These are phyloP conservation scores for Sarcocystis neurona DNA, from an alignment of 169 alveolate genomes.

Conservation along the genomic window DNA sequence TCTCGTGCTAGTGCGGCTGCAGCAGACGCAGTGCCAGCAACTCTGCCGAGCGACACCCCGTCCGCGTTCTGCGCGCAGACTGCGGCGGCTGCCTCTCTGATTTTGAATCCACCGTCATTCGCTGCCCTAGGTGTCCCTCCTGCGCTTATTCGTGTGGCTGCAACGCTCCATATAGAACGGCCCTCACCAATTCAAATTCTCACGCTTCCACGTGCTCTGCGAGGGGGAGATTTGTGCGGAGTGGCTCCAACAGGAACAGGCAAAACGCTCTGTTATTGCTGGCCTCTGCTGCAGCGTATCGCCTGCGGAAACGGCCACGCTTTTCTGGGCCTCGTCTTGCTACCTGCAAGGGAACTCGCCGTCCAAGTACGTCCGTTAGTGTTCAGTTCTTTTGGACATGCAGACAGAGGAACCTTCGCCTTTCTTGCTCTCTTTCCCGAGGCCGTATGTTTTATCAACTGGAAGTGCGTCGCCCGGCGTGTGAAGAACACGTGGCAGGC, in stretches of 20 bases:
- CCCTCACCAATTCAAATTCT: conserved; percentile 87
- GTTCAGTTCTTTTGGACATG: too few relatives aligned
- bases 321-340: conserved; percentile 89
- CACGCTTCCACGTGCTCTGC: conserved; percentile 91
- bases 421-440: conserved; percentile 93
- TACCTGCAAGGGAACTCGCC: conserved; percentile 98
- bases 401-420: too few relatives aligned
- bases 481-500: too few relatives aligned
- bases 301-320: conserved; percentile 68
- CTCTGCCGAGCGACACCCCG: background rate
- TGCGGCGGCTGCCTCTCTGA: too few relatives aligned
- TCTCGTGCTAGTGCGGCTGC: background rate
- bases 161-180: conserved; percentile 36
- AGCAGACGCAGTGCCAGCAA: background rate
- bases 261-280: conserved; percentile 89
- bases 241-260: conserved; percentile 97
- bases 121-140: conserved; percentile 56
- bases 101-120: conserved; percentile 4
- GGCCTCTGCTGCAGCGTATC: conserved; percentile 93
- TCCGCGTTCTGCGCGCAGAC: too few relatives aligned
- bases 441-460: too few relatives aligned
- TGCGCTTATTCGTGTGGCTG: conserved; percentile 44
- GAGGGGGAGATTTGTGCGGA: conserved; percentile 96
- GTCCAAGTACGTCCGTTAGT: conserved; percentile 91
- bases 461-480: too few relatives aligned